Conservation (phyloP, 1,284 basidiomycete species). For the Lentinus polychrous region DNA sequence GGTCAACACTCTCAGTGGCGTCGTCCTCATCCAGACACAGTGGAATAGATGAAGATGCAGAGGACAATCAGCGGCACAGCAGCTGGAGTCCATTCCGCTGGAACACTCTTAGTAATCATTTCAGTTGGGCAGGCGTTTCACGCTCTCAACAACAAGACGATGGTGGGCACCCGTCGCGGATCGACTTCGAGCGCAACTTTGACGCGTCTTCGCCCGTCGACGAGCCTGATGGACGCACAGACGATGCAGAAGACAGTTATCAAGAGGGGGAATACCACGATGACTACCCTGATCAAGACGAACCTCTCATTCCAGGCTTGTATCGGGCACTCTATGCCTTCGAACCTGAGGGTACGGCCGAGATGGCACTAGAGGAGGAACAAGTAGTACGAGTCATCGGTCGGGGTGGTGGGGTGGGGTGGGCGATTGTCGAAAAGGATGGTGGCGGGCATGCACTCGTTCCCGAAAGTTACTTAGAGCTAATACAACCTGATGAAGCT, state of each 20-base stretch:
- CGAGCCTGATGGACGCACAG: conserved; percentile 25
- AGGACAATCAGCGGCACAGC: conserved; percentile 22
- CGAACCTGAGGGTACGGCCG: conserved; percentile 64
- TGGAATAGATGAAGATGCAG: conserved; percentile 20
- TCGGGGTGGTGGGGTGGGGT: conserved; percentile 66
- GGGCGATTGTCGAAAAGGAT: conserved; percentile 56
- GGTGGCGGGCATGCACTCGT: conserved; percentile 50
- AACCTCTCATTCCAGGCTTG: conserved; percentile 50
- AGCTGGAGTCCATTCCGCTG: conserved; percentile 38
- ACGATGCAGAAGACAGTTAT: conserved; percentile 22
- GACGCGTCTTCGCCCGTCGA: conserved; percentile 23
- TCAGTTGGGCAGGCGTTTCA: conserved; percentile 22
- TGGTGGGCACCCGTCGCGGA: conserved; percentile 30
- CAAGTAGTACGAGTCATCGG: conserved; percentile 64
- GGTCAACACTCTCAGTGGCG: conserved; percentile 24
- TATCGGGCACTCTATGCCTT: conserved; percentile 71
- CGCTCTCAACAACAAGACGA: conserved; percentile 11
- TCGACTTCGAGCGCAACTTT: conserved; percentile 45
- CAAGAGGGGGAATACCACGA: conserved; percentile 16
- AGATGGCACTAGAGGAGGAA: conserved; percentile 69
- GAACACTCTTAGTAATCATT: conserved; percentile 33
- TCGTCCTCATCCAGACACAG: conserved; percentile 20
- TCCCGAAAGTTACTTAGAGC: conserved; percentile 61
- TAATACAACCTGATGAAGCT: conserved; percentile 27
- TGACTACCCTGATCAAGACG: conserved; percentile 23